A percentile compares a stretch with the other conserved stretches of the same genome.
Evolutionary conservation across 208 protist species (phyloP).

Genomic region (Trypanosoma lewisi): DNA sequence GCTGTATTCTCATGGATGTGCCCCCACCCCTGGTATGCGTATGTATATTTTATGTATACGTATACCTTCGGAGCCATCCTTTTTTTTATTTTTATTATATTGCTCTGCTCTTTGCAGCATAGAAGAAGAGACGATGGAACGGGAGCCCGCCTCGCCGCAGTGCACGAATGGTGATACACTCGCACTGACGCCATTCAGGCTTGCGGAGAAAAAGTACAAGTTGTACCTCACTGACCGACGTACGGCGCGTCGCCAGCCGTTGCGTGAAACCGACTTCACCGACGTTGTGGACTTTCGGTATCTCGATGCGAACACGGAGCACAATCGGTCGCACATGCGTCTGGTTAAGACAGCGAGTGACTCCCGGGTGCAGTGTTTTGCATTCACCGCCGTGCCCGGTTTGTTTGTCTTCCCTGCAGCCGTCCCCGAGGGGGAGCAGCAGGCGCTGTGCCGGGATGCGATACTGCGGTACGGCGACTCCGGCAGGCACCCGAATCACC

Average conservation of each 20-base stretch:
- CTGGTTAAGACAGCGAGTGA: conserved; percentile 23
- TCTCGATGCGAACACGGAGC: conserved; percentile 51
- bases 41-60: too few species aligned
- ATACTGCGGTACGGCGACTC: conserved; percentile 68
- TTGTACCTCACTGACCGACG: conserved; percentile 57
- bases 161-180: neutral
- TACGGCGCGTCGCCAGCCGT: conserved; percentile 21
- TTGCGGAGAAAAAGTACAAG: conserved; percentile 49
- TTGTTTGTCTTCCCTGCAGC: conserved; percentile 59
- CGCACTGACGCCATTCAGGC: conserved; percentile 22
- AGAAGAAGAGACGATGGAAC: neutral
- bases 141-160: neutral
- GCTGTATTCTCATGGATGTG: neutral
- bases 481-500: conserved; percentile 63
- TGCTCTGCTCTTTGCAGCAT: neutral
- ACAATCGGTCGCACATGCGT: conserved; percentile 43
- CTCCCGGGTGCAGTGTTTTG: conserved; percentile 46
- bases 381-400: conserved; percentile 68
- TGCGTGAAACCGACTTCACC: conserved; percentile 26
- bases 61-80: neutral
- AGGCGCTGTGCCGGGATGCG: conserved; percentile 47
- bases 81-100: conserved; percentile 4
- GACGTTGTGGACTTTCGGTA: conserved; percentile 64
- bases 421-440: conserved; percentile 53
- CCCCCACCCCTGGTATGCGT: too few species aligned